Percentiles rank a stretch among this genome's conserved stretches.
These are phyloP conservation scores for Aspergillus steynii DNA, from an alignment of 495 filamentous ascomycete genomes.

Conservation along the genomic window DNA sequence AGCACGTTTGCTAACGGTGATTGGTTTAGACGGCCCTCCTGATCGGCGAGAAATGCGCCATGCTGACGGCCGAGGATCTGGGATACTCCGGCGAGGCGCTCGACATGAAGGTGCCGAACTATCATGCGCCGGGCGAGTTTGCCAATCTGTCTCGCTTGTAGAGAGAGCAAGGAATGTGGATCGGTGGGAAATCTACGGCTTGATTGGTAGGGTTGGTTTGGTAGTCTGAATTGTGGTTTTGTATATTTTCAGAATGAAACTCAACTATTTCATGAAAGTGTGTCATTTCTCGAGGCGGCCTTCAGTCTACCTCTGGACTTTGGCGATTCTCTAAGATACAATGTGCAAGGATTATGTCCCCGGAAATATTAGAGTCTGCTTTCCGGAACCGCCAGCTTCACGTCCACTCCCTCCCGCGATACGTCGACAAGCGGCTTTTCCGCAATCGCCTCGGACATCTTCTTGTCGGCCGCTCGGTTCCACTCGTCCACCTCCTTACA, in stretches of 20 bases:
- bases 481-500: conserved; percentile 42
- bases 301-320: not conserved
- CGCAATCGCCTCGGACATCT: conserved; percentile 14
- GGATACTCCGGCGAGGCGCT: conserved; percentile 73
- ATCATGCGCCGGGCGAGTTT: conserved; percentile 58
- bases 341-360: not conserved
- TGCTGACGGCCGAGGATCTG: conserved; percentile 71
- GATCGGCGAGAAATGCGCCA: conserved; percentile 80
- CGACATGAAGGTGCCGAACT: conserved; percentile 71
- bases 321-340: not conserved
- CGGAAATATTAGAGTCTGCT: not conserved
- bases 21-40: conserved; percentile 63
- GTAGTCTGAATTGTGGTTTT: not conserved
- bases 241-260: not conserved
- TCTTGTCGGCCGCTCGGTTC: conserved; percentile 19
- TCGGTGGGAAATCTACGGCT: no score
- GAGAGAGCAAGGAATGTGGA: not conserved
- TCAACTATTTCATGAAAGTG: not conserved
- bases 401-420: conserved; percentile 4
- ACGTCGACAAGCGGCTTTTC: conserved; percentile 3
- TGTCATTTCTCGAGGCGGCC: no score
- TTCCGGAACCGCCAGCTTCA: not conserved
- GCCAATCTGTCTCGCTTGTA: conserved; percentile 28
- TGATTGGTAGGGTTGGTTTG: not conserved
- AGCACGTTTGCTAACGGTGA: not conserved